phyloP scores from a whole-genome alignment of 1,284 basidiomycete genomes.

The Erythrobasidium hasegawianum region DNA sequence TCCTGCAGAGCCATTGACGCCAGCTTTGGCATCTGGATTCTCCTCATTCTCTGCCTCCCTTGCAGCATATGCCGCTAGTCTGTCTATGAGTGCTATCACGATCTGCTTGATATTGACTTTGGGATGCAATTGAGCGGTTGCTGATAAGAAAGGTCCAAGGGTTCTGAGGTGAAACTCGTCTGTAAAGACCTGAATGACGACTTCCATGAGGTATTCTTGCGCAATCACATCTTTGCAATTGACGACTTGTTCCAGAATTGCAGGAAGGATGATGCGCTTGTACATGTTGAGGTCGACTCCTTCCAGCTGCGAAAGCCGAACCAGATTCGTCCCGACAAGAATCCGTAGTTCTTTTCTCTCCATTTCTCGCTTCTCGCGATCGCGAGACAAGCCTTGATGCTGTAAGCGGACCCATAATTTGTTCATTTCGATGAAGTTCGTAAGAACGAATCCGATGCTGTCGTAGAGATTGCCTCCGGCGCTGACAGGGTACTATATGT shows the following conservation, averaged over 20 bases:
- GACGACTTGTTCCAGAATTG: conserved; percentile 88
- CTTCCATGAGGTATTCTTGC: conserved; percentile 96
- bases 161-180: conserved; percentile 94
- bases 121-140: conserved; percentile 87
- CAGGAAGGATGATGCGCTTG: conserved; percentile 73
- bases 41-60: conserved; percentile 89
- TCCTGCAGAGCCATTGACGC: conserved; percentile 40
- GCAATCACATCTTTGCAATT: conserved; percentile 96
- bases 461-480: conserved; percentile 83
- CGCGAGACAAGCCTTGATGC: conserved; percentile 89
- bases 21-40: conserved; percentile 72
- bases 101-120: conserved; percentile 96
- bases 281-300: conserved; percentile 91
- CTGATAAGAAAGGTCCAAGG: conserved; percentile 84
- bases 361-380: conserved; percentile 90
- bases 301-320: conserved; percentile 84
- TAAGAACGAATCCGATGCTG: conserved; percentile 87
- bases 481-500: conserved; percentile 51
- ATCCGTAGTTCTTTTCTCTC: conserved; percentile 88
- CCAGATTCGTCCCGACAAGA: conserved; percentile 90
- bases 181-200: conserved; percentile 95
- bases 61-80: conserved; percentile 85
- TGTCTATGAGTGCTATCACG: conserved; percentile 90
- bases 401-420: conserved; percentile 96
- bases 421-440: conserved; percentile 99